Evolutionary conservation across 2,329 filamentous ascomycete genomes (phyloP).

Genomic region (Ilyonectria mors-panacis): DNA sequence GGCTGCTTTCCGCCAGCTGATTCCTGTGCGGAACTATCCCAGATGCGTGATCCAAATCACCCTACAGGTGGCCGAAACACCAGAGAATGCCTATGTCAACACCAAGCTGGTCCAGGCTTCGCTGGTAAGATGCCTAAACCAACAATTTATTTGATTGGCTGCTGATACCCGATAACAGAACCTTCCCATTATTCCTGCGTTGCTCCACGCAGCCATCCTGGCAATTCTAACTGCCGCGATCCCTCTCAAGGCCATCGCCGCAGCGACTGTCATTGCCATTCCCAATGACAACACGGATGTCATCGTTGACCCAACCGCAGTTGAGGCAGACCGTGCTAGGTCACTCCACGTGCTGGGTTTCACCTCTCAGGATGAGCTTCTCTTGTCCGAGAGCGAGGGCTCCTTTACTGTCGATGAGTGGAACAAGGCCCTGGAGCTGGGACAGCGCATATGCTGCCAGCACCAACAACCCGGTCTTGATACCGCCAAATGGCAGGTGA

Average conservation of each 20-base stretch:
- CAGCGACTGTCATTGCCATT: slow-evolving; percentile 76
- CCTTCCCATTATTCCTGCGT: slow-evolving; percentile 82
- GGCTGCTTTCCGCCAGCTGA: slow-evolving; percentile 79
- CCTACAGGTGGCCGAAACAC: slow-evolving; percentile 80
- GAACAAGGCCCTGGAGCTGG: slow-evolving; percentile 77
- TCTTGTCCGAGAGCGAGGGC: slow-evolving; percentile 88
- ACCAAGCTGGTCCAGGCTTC: slow-evolving; percentile 72
- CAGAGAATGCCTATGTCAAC: slow-evolving; percentile 76
- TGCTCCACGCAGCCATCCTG: slow-evolving; percentile 84
- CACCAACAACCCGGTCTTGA: slow-evolving; percentile 57
- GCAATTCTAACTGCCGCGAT: slow-evolving; percentile 87
- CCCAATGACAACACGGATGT: slow-evolving; percentile 59
- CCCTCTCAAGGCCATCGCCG: slow-evolving; percentile 81
- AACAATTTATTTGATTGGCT: neutral
- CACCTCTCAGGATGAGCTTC: slow-evolving; percentile 78
- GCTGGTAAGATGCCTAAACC: slow-evolving; percentile 63
- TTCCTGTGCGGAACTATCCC: slow-evolving; percentile 82
- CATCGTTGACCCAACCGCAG: slow-evolving; percentile 73
- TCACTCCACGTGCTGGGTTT: slow-evolving; percentile 90
- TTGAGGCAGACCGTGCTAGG: slow-evolving; percentile 72
- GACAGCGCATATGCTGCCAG: slow-evolving; percentile 75
- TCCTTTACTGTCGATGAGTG: slow-evolving; percentile 82
- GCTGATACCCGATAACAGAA: slow-evolving; percentile 66
- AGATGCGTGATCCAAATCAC: slow-evolving; percentile 85
- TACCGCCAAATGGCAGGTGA: slow-evolving; percentile 63